A percentile compares a stretch with the other conserved stretches of the same genome.
Evolutionary conservation across 441 rosid genomes (phyloP).

Genomic region (Corymbia calophylla): DNA sequence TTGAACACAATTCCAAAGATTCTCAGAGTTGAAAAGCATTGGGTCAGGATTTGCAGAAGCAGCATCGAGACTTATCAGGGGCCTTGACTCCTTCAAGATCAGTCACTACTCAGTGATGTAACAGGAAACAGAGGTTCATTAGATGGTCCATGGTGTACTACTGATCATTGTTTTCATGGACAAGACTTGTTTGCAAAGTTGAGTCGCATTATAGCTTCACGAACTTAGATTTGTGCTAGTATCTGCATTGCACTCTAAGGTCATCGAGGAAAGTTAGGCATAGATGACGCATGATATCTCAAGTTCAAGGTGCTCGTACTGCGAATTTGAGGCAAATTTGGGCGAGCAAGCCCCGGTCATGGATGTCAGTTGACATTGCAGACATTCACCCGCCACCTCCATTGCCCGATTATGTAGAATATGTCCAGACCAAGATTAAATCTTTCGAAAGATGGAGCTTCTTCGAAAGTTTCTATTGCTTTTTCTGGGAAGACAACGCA

Average conservation of each 20-base stretch:
- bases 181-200: not conserved
- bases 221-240: not conserved
- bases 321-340: not conserved
- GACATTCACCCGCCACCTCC: constrained; percentile 45
- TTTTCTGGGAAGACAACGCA: not conserved
- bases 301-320: not conserved
- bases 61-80: not conserved
- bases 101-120: not conserved
- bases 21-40: not conserved
- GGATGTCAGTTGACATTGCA: not conserved
- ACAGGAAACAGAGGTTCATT: not conserved
- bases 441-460: not conserved
- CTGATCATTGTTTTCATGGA: not conserved
- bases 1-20: not conserved
- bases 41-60: not conserved
- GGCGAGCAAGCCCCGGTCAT: not conserved
- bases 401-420: constrained; percentile 61
- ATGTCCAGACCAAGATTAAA: constrained; percentile 20
- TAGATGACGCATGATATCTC: not conserved
- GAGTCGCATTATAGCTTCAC: not conserved
- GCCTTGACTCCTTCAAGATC: not conserved
- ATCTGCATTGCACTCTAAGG: not conserved
- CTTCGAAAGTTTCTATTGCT: not conserved
- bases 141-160: not conserved
- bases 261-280: not conserved